phyloP scores from a whole-genome alignment of 2,329 filamentous ascomycete genomes.

The Sarocladium strictum region DNA sequence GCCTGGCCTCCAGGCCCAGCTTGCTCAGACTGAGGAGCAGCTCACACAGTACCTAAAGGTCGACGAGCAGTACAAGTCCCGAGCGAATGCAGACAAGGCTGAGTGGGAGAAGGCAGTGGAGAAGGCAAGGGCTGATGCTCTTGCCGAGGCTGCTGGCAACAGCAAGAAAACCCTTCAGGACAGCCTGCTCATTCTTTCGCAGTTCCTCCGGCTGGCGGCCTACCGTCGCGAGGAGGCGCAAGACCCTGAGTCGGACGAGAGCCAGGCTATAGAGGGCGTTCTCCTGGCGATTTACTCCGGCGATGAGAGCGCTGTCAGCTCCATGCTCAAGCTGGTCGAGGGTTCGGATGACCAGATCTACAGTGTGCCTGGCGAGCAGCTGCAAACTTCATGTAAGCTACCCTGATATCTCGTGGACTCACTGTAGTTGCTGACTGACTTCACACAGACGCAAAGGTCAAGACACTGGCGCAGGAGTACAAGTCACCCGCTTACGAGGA shows the following conservation, averaged over 20 bases:
- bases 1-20: slow-evolving; percentile 61
- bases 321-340: slow-evolving; percentile 72
- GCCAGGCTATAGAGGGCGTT: slow-evolving; percentile 74
- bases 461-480: slow-evolving; percentile 46
- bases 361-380: slow-evolving; percentile 57
- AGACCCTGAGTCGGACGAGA: slow-evolving; percentile 62
- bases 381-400: slow-evolving; percentile 66
- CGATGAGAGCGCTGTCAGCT: slow-evolving; percentile 65
- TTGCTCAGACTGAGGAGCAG: slow-evolving; percentile 68
- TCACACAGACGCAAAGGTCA: slow-evolving; percentile 28
- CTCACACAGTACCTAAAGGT: slow-evolving; percentile 69
- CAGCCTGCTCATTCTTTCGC: slow-evolving; percentile 65
- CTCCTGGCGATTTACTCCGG: slow-evolving; percentile 74
- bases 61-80: slow-evolving; percentile 63
- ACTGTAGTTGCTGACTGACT: slow-evolving; percentile 15
- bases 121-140: slow-evolving; percentile 48
- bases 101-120: slow-evolving; percentile 53
- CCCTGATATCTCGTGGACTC: background rate
- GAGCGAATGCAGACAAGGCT: slow-evolving; percentile 51
- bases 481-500: slow-evolving; percentile 33
- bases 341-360: slow-evolving; percentile 61
- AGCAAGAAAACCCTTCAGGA: slow-evolving; percentile 50
- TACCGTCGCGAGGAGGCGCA: slow-evolving; percentile 66
- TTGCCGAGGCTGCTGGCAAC: slow-evolving; percentile 35
- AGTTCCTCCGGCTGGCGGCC: slow-evolving; percentile 75